These are phyloP conservation scores for Colletotrichum caudatum DNA, from an alignment of 2,329 filamentous ascomycete genomes.

Conservation along the genomic window DNA sequence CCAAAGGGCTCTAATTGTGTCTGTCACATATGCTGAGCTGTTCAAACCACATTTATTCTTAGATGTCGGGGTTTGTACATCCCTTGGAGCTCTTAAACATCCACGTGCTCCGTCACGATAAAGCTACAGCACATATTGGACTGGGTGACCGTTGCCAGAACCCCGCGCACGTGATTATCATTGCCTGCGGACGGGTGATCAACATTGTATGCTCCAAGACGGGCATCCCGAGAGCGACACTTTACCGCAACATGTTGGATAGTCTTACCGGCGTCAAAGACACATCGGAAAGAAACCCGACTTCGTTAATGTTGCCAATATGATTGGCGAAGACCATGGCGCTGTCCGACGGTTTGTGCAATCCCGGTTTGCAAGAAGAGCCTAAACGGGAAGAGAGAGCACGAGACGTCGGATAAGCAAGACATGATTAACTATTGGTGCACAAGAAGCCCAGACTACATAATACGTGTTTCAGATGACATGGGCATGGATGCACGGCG, in stretches of 20 bases:
- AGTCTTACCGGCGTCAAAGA: neutral
- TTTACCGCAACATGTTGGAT: too few species aligned
- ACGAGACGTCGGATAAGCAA: too few species aligned
- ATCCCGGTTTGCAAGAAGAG: neutral
- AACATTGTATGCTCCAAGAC: too few species aligned
- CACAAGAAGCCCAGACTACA: neutral
- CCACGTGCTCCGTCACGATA: slow-evolving; percentile 5
- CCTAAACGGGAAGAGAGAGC: neutral
- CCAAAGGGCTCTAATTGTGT: too few species aligned
- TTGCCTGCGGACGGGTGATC: too few species aligned
- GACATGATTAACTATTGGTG: neutral
- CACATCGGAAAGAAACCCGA: neutral
- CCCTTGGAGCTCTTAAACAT: neutral
- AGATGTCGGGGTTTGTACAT: too few species aligned
- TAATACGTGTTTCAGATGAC: neutral
- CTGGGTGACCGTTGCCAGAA: neutral
- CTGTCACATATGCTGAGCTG: too few species aligned
- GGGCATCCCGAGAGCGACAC: too few species aligned
- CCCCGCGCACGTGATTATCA: neutral
- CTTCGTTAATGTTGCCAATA: neutral
- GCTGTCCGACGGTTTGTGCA: neutral
- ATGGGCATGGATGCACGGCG: neutral
- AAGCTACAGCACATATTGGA: neutral
- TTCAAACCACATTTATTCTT: too few species aligned
- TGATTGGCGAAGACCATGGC: neutral